Conservation (phyloP, 179 eudicot genomes). For the Beta macrorhiza region DNA sequence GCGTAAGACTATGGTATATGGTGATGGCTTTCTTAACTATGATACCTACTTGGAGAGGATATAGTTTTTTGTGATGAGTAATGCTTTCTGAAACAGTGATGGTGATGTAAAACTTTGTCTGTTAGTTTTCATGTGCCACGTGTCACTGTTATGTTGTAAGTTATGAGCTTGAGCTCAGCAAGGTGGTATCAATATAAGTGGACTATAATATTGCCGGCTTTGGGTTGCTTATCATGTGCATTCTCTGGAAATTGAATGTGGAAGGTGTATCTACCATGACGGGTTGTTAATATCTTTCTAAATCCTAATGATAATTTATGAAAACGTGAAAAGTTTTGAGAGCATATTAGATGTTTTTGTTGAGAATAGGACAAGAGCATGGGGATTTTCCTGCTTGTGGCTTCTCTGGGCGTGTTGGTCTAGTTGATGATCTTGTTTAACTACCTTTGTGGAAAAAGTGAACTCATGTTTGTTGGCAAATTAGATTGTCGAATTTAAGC, state of each 20-base stretch:
- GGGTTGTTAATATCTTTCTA: not conserved
- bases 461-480: not conserved
- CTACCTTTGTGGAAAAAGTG: not conserved
- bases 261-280: not conserved
- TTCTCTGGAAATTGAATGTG: not conserved
- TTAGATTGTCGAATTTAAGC: not conserved
- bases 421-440: not conserved
- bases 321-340: not conserved
- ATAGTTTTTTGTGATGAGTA: not conserved
- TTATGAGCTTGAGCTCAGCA: not conserved
- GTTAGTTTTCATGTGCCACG: not conserved
- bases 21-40: no score
- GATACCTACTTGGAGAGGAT: not conserved
- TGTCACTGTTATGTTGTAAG: not conserved
- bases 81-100: not conserved
- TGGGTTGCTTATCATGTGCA: not conserved
- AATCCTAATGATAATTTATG: not conserved
- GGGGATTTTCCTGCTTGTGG: not conserved
- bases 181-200: not conserved
- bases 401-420: not conserved
- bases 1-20: not conserved
- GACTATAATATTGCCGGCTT: not conserved
- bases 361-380: no score
- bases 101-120: not conserved
- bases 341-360: not conserved